Percentiles rank a stretch among this genome's conserved stretches.
Conservation (phyloP, 768 basidiomycete genomes). For the Tulasnella sp. region DNA sequence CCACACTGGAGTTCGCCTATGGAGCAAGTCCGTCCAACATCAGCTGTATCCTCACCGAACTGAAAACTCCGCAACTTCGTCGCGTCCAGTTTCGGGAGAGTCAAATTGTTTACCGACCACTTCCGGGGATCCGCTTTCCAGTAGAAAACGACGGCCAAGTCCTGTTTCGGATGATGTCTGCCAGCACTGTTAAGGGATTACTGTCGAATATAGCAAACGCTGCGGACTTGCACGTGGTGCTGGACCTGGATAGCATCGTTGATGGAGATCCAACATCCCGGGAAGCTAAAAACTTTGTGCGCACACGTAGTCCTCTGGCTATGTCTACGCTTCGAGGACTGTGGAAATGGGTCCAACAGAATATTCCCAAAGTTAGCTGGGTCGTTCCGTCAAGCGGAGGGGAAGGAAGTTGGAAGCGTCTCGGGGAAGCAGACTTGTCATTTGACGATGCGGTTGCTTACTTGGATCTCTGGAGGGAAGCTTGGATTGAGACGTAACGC, state of each 20-base stretch:
- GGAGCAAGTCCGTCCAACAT: not conserved
- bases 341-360: not conserved
- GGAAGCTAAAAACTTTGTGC: not conserved
- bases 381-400: not conserved
- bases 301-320: not conserved
- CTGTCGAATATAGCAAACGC: not conserved
- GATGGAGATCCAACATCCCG: not conserved
- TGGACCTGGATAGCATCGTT: not conserved
- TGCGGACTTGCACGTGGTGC: not conserved
- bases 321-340: not conserved
- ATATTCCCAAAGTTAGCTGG: not conserved
- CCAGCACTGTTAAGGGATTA: not conserved
- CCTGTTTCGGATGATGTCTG: not conserved
- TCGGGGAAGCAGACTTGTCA: not conserved
- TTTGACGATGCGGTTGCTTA: not conserved
- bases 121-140: not conserved
- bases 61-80: not conserved
- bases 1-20: not conserved
- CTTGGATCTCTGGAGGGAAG: not conserved
- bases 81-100: not conserved
- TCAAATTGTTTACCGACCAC: not conserved
- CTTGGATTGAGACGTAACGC: not conserved
- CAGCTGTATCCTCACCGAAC: not conserved
- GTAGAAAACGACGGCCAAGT: not conserved
- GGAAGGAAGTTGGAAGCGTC: not conserved